Conservation (phyloP, 148 eudicot species). For the Beta vulgaris region DNA sequence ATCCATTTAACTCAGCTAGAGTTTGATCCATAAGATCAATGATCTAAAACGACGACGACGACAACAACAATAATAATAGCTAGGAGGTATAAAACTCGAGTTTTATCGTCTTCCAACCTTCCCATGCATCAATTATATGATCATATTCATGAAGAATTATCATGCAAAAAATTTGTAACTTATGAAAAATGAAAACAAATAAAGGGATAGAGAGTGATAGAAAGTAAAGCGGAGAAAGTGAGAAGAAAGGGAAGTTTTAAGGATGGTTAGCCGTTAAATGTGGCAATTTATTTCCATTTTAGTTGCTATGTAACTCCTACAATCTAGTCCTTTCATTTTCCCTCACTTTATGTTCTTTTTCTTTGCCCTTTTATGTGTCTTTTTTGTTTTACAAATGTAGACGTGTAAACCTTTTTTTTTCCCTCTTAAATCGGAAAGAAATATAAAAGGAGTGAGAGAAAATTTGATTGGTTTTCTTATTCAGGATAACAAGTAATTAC, state of each 20-base stretch:
- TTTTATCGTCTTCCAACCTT: not conserved
- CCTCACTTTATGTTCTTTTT: not conserved
- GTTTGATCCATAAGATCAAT: slow-evolving; percentile 8
- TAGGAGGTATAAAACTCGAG: too few relatives aligned
- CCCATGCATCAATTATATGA: not conserved
- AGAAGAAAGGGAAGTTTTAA: slow-evolving; percentile 17
- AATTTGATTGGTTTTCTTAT: not conserved
- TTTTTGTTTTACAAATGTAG: not conserved
- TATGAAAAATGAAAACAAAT: not conserved
- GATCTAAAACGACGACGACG: not conserved
- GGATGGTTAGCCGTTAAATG: slow-evolving; percentile 41
- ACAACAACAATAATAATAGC: not conserved
- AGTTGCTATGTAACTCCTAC: slow-evolving; percentile 12
- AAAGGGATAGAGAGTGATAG: not conserved
- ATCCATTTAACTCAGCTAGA: slow-evolving; percentile 18
- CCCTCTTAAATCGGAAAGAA: not conserved
- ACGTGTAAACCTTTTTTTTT: not conserved
- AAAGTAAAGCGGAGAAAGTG: not conserved
- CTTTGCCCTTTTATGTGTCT: not conserved
- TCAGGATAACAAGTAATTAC: too few relatives aligned
- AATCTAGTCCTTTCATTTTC: slow-evolving; percentile 13
- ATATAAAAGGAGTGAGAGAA: too few relatives aligned
- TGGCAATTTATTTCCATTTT: slow-evolving; percentile 29
- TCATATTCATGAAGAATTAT: not conserved
- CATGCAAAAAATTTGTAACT: not conserved